Base-by-base conservation (phyloP, 257 asterid genomes). In the Mentha longifolia region DNA sequence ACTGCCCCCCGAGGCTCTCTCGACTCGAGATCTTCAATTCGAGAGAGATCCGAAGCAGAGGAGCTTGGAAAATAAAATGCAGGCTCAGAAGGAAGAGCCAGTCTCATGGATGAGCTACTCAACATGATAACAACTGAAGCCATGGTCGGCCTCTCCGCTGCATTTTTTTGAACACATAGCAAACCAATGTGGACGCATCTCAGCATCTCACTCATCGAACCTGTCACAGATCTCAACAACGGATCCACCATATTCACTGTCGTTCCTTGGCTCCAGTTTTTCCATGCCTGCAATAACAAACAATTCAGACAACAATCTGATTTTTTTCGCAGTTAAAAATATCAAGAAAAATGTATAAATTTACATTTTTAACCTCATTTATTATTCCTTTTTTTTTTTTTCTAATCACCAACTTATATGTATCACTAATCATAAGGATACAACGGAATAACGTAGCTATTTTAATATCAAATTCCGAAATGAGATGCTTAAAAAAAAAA, bases 171-270 rank as follows among this genome's bases (percentile, higher is more conserved):
- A 57, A 81, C 80, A 1, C 85, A 77, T 4, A 81, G 13, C 80
- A 81, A 59, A 3, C 78, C 80, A 1, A 81, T 77, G 30, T 77
- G 85, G 31, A 74, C 66, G 54, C 82, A 81, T 42, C 80, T 71
- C 63, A 71, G 0, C n/a, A 77, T 74, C 13, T 81, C 85, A 1
- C 4, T 28, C 13, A 42, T 33, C n/a, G 69, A 54, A 57, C 73
- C 57, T 6, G 65, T 42, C 37, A 70, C 52, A 0, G 74, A 61
- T 55, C 42, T 67, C 68, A 81, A 25, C 9, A 33, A 22, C 0
- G 77, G 76, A 72, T 81, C 83, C 20, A 81, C 56, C 14, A 78
- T 25, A 33, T 63, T 25, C 16, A 14, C 78, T 16, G 25, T 61
- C 4, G 56, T 78, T 42, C 81, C 78, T 9, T 78, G 43, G 0